Base-by-base conservation (phyloP, 139 green algal species). In the Spirogloea muscicola region DNA sequence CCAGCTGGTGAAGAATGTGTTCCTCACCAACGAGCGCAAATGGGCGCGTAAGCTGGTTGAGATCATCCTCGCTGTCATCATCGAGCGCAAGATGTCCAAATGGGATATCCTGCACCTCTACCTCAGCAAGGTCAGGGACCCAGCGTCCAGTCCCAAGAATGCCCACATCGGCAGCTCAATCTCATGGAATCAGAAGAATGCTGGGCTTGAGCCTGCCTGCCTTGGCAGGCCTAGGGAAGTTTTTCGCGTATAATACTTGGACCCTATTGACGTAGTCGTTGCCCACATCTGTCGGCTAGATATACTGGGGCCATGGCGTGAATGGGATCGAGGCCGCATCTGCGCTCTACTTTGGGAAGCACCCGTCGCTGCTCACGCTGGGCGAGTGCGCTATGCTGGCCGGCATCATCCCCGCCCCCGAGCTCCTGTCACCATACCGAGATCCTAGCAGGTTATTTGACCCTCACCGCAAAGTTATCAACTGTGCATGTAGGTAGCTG, bases 301-400 rank as follows among this genome's bases (percentile, higher is more conserved):
- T 85, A 43, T 89, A 89, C 78, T 89, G 82, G 76, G 85, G 85
- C 33, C 85, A 89, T 72, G 85, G 85, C 6, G 72, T 80, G 48
- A 80, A 81, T 60, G 82, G 85, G 36, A 79, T 89, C 27, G 74
- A 87, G n/a, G 72, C 52, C 3, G 85, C 85, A 6, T 38, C 76
- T 2, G 67, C 81, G 44, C 63, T 73, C 34, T 86, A 89, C 77
- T 89, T 89, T 52, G 36, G 77, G n/a, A 89, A 89, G 82, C 76
- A 79, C 34, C 81, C 85, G 25, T 41, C 43, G 49, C 51, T 86
- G 58, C 84, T 89, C 9, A 84, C 72, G 25, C 37, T 89, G 6
- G 70, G 68, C 21, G 85, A 89, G 40, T 80, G 68, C 16, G 77
- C 84, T 3, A 86, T 87, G 58, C 84, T 88, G 0, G 82, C 82